Evolutionary conservation across 2,329 filamentous ascomycete species (phyloP), one percentile per base, ranked within the genome.

Genomic region (Hymenoscyphus repandus): DNA sequence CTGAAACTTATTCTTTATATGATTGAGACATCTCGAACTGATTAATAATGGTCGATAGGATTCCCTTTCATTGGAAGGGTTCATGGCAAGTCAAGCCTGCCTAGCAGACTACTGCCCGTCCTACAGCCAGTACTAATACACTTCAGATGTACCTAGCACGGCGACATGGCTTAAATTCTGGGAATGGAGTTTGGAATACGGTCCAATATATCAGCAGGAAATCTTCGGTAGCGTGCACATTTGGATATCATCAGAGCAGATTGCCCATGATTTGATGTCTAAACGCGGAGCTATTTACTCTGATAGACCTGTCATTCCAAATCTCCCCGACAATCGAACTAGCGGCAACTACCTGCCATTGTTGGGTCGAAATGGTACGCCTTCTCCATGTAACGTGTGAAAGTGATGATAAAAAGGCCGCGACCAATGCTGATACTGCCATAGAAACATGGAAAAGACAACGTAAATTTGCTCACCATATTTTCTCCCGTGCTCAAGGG

Each of bases 371-470:
- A 75, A 71, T 46, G 70, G 72, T 70, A 62, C 9, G 60, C 39
- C n/a, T 34, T 32, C 6, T 13, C 5, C 6, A 17, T 32, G 27
- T 6, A 9, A 12, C n/a, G 6, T 5, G 20, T 18, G 10, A 11
- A 10, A 17, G 22, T 7, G 10, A 9, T 32, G 27, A 32, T 6
- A 6, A 40, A 22, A 46, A 46, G 5, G 27, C 17, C 12, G n/a
- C 27, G 20, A 6, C 27, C 12, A 17, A 31, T 45, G 41, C 34
- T 50, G 49, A 56, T 34, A 11, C 5, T 22, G 36, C n/a, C 45
- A 38, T 54, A 73, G 72, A 74, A 5, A 74, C 67, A 3, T 76
- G 74, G 74, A 74, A 70, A 58, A 68, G 72, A n/a, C 73, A 76
- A 57, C 68, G 73, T 6, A 74, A 70, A 61, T 68, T 74, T 18